Percentiles rank a stretch among this genome's conserved stretches.
Conservation (phyloP, 805 yeast species). For the Lipomyces starkeyi region DNA sequence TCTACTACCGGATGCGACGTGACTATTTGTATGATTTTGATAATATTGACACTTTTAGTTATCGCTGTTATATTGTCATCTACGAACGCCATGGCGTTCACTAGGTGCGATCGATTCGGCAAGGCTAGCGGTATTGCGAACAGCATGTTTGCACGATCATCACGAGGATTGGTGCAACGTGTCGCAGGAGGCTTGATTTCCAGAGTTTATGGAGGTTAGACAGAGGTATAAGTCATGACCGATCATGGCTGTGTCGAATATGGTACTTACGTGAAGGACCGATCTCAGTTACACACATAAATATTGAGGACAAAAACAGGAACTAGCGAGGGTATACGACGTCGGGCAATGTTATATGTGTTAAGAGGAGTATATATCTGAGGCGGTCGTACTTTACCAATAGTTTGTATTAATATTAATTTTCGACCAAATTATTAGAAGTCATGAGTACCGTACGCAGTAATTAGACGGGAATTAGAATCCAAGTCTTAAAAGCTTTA, state of each 20-base stretch:
- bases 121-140: constrained; percentile 75
- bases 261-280: not conserved
- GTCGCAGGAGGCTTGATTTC: constrained; percentile 46
- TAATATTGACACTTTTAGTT: constrained; percentile 57
- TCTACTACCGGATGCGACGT: not conserved
- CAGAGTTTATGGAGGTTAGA: constrained; percentile 26
- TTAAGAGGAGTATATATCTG: not conserved
- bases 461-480: not conserved
- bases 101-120: constrained; percentile 90
- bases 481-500: constrained; percentile 6
- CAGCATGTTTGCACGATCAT: constrained; percentile 59
- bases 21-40: constrained; percentile 14
- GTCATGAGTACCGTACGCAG: not conserved
- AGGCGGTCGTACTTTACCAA: not conserved
- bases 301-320: not conserved
- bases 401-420: not conserved
- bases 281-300: not conserved
- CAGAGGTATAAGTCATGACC: not conserved
- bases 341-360: not conserved
- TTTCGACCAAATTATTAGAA: not conserved
- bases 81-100: constrained; percentile 88
- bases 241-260: not conserved
- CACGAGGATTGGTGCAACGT: constrained; percentile 53
- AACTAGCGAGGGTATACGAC: not conserved
- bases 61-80: constrained; percentile 75